phyloP scores from a whole-genome alignment of 2,329 filamentous ascomycete genomes.

The Emergomyces orientalis region DNA sequence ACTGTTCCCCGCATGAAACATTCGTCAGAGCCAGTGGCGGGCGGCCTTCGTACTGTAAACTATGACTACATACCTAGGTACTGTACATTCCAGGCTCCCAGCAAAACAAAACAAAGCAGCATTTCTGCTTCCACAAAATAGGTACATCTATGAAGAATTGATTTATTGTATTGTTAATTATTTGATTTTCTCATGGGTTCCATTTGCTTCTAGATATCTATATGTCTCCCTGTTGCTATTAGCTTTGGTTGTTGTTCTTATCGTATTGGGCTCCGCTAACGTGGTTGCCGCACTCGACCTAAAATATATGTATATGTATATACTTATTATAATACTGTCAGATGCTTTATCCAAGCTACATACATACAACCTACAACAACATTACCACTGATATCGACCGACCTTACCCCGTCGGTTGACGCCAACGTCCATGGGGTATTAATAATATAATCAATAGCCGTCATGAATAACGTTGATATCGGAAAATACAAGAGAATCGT shows the following conservation, averaged over 20 bases:
- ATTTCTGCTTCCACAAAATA: no score
- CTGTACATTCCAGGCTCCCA: no score
- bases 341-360: not conserved
- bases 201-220: not conserved
- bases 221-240: not conserved
- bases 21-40: no score
- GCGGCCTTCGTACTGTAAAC: no score
- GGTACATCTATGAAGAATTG: no score
- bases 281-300: not conserved
- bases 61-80: no score
- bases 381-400: not conserved
- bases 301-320: not conserved
- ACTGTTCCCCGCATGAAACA: no score
- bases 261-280: not conserved
- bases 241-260: not conserved
- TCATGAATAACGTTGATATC: conserved; percentile 62
- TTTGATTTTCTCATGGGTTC: not conserved
- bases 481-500: conserved; percentile 73
- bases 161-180: no score
- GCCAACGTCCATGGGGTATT: conserved; percentile 5
- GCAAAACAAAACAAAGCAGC: no score
- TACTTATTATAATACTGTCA: not conserved
- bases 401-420: not conserved
- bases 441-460: conserved; percentile 5
- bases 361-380: not conserved